These are phyloP conservation scores for Paraconiothyrium brasiliense DNA, from an alignment of 2,329 filamentous ascomycete species.

Conservation along the genomic window DNA sequence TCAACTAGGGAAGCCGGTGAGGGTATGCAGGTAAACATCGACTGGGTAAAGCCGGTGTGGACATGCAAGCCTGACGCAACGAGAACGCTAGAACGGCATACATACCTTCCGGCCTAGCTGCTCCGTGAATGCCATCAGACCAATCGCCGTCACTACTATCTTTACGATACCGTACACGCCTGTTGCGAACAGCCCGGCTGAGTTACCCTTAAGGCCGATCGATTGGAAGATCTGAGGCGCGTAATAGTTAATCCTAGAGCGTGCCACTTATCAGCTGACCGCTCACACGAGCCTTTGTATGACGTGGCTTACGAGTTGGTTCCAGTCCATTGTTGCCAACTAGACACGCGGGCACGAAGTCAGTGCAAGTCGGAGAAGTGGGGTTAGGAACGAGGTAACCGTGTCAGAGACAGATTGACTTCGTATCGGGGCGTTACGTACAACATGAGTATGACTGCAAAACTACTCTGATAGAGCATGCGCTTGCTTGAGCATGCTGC, in stretches of 20 bases:
- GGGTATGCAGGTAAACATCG: constrained; percentile 3
- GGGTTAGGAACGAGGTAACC: too few relatives aligned
- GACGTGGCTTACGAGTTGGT: constrained; percentile 24
- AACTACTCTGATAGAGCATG: constrained; percentile 53
- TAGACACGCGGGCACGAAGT: too few relatives aligned
- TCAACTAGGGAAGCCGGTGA: constrained; percentile 5
- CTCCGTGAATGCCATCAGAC: constrained; percentile 57
- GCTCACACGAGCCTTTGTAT: background rate
- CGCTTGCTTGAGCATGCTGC: constrained; percentile 49
- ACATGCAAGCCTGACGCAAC: constrained; percentile 3
- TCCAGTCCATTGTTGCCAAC: constrained; percentile 53
- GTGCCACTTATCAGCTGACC: background rate
- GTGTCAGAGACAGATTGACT: too few relatives aligned
- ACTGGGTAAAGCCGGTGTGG: constrained; percentile 6
- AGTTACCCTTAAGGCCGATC: constrained; percentile 51
- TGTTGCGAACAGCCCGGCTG: constrained; percentile 56
- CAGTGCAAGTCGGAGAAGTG: too few relatives aligned
- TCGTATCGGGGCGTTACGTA: too few relatives aligned
- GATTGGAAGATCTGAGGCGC: constrained; percentile 56
- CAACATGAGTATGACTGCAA: constrained; percentile 57
- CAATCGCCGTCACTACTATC: constrained; percentile 55
- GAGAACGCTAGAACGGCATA: constrained; percentile 10
- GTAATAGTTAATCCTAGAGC: constrained; percentile 52
- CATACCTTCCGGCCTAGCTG: constrained; percentile 55
- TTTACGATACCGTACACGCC: constrained; percentile 59